phyloP scores from a whole-genome alignment of 345 rosid genomes.

The Geranium brycei region DNA sequence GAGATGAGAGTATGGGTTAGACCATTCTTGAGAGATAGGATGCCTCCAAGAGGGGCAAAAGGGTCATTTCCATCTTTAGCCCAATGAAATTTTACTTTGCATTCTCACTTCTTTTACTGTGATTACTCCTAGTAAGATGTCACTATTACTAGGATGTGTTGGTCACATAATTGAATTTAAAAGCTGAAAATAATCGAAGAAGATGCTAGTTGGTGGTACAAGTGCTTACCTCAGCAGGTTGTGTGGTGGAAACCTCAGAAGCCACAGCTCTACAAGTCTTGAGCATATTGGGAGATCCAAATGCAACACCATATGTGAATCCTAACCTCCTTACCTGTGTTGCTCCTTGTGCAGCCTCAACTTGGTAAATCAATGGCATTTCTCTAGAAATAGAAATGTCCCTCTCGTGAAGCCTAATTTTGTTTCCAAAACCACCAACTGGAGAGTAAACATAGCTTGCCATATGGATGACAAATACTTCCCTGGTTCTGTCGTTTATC shows the following conservation, averaged over 20 bases:
- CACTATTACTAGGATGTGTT: too few species aligned
- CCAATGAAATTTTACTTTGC: not conserved
- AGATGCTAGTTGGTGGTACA: too few species aligned
- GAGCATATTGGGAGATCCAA: not conserved
- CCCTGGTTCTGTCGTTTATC: not conserved
- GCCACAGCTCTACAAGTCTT: constrained; percentile 15
- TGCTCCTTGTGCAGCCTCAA: not conserved
- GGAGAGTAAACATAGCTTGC: constrained; percentile 4
- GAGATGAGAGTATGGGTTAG: not conserved
- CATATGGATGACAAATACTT: constrained; percentile 1
- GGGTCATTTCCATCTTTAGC: not conserved
- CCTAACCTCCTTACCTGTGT: constrained; percentile 4
- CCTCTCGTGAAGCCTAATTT: constrained; percentile 5
- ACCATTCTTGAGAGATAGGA: not conserved
- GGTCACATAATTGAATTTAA: too few species aligned
- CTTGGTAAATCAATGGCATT: not conserved
- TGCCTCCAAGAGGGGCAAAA: not conserved
- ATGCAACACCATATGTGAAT: not conserved
- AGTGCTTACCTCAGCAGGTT: not conserved
- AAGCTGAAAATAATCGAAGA: too few species aligned
- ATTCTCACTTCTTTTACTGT: not conserved
- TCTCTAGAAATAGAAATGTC: not conserved
- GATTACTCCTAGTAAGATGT: not conserved
- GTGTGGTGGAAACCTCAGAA: constrained; percentile 3
- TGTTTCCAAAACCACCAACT: not conserved